Evolutionary conservation across 2,329 filamentous ascomycete species (phyloP), one percentile per base, ranked within the genome.

Genomic region (Cercospora zeina): DNA sequence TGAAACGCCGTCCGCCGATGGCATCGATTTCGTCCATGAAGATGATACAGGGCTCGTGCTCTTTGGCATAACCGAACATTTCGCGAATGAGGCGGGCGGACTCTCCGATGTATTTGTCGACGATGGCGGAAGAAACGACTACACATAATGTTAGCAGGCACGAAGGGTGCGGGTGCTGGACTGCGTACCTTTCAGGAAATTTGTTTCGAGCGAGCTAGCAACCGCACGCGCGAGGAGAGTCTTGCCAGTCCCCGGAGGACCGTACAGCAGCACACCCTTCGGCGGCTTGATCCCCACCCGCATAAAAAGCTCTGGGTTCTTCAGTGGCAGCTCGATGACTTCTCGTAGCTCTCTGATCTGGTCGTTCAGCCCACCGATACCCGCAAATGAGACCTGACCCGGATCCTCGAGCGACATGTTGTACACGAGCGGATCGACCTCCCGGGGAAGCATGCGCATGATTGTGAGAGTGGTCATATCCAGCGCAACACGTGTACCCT

Each of bases 21-120:
- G 95, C 95, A 75, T 99, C 95, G 75, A 99, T 99, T 80, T 99
- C 95, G 83, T 99, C 96, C 95, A 99, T 99, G 85, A 99, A 99
- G 80, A 99, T 99, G 78, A 99, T 99, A 78, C 95, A 99, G 39
- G 95, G 95, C 78, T 99, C 95, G 77, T 99, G 95, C 77, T 99
- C 96, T 80, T 97, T 97, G 72, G 96, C 95, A 74, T 99, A 99
- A 62, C 95, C 96, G 74, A 99, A 99, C 96, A 99, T 99, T 78
- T 99, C 95, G 77, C 95, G 88, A 73, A 99, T 99, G 68, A 99
- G 83, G 69, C 96, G 89, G 37, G 95, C 95, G 10, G 95, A 99
- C 80, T 99, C 95, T 77, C 95, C 95, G 68, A 99, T 99, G 76
- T 99, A 99, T 79, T 99, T 99, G 83, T 99, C 96, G 66, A 99